phyloP scores from a whole-genome alignment of 2,329 filamentous ascomycete species.

The Cryphonectria parasitica region DNA sequence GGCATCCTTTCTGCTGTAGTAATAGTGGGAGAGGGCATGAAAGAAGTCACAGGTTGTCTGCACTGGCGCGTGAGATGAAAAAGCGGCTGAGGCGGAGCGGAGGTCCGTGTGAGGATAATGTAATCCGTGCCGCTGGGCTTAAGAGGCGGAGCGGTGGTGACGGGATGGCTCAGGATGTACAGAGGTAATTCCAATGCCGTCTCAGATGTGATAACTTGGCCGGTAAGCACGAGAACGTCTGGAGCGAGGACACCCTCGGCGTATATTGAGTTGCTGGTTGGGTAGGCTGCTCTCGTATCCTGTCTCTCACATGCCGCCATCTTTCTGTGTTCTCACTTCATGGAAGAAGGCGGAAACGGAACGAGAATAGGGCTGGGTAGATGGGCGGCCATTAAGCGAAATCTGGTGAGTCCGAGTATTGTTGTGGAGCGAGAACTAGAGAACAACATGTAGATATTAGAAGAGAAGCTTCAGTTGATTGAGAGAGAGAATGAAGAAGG shows the following conservation, averaged over 20 bases:
- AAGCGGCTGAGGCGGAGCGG: neutral
- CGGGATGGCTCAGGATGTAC: constrained; percentile 5
- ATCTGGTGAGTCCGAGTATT: neutral
- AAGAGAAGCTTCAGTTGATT: no score
- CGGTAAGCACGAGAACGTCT: neutral
- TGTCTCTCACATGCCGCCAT: neutral
- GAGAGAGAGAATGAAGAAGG: neutral
- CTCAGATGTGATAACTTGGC: neutral
- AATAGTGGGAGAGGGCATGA: neutral
- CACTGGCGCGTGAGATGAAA: neutral
- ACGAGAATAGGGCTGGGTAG: neutral
- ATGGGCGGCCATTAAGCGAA: no score
- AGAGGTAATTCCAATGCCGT: neutral
- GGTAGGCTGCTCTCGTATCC: neutral
- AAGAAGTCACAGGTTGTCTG: neutral
- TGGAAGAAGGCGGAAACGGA: neutral
- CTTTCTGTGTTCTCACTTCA: neutral
- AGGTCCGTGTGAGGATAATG: neutral
- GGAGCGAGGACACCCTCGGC: neutral
- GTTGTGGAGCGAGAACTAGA: neutral
- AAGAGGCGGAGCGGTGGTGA: neutral
- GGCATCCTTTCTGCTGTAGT: neutral
- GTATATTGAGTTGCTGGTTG: neutral
- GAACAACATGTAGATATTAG: no score
- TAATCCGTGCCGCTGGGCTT: neutral